Evolutionary conservation across 371 early-diverging fungal genomes (phyloP).

Genomic region (Blastocladiella emersonii): DNA sequence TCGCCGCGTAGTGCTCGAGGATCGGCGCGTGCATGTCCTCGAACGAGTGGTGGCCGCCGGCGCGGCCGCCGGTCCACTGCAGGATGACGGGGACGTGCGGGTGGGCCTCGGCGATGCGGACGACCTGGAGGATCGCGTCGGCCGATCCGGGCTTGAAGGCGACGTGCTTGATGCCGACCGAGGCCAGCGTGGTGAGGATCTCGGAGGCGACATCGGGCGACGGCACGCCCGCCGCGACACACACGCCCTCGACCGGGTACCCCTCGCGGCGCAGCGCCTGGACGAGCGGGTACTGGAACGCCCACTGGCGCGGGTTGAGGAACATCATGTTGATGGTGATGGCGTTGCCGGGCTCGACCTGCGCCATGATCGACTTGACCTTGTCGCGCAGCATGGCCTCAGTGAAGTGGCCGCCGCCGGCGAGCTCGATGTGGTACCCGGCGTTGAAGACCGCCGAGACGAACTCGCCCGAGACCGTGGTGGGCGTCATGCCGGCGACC

Average conservation of each 20-base stretch:
- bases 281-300: slow-evolving; percentile 84
- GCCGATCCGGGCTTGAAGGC: slow-evolving; percentile 86
- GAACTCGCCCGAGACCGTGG: slow-evolving; percentile 59
- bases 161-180: slow-evolving; percentile 74
- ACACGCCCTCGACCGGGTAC: slow-evolving; percentile 65
- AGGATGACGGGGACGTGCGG: slow-evolving; percentile 81
- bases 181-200: slow-evolving; percentile 55
- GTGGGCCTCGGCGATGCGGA: slow-evolving; percentile 77
- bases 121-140: slow-evolving; percentile 70
- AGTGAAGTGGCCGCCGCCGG: slow-evolving; percentile 91
- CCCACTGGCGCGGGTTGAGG: slow-evolving; percentile 89
- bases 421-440: slow-evolving; percentile 85
- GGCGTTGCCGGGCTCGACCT: slow-evolving; percentile 71
- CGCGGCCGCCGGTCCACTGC: slow-evolving; percentile 96
- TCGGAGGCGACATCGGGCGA: slow-evolving; percentile 81
- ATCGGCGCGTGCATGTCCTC: slow-evolving; percentile 92
- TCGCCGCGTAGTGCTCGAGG: slow-evolving; percentile 80
- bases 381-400: slow-evolving; percentile 65
- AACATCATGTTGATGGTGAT: slow-evolving; percentile 83
- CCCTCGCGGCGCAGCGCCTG: slow-evolving; percentile 81
- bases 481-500: slow-evolving; percentile 87
- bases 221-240: slow-evolving; percentile 88
- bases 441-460: slow-evolving; percentile 81
- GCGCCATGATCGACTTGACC: slow-evolving; percentile 59
- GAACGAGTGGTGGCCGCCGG: slow-evolving; percentile 92